A percentile compares a stretch with the other conserved stretches of the same genome.
Conservation (phyloP, 192 early-diverging fungal species). For the Coemansia sp. region DNA sequence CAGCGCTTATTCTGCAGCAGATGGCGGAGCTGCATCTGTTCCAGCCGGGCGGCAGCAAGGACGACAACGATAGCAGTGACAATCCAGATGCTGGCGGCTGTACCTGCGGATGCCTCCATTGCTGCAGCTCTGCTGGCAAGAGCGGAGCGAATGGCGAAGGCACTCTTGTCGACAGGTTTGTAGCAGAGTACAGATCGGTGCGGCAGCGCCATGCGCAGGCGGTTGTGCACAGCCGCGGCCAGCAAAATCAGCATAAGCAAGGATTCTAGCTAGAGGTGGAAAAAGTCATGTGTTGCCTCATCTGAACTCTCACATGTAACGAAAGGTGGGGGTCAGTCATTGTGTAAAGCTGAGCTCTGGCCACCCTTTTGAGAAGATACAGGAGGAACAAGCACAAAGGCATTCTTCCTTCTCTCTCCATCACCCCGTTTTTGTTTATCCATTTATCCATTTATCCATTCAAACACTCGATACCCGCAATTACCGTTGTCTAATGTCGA, state of each 20-base stretch:
- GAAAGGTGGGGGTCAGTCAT: no score
- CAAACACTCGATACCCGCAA: no score
- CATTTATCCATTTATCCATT: no score
- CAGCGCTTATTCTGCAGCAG: background rate
- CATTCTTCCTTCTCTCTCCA: no score
- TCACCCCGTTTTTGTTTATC: no score
- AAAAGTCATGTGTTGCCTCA: background rate
- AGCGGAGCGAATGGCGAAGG: background rate
- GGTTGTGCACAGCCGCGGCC: slow-evolving; percentile 9
- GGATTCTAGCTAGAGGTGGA: background rate
- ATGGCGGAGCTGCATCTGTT: slow-evolving; percentile 29
- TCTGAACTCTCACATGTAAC: background rate
- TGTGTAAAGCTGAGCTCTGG: no score
- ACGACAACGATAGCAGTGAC: background rate
- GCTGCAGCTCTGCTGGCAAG: background rate
- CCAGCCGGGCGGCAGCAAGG: background rate
- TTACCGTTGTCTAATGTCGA: no score
- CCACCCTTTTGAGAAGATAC: no score
- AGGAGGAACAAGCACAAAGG: no score
- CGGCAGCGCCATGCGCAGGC: slow-evolving; percentile 16
- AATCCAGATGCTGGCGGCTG: background rate
- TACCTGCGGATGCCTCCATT: background rate
- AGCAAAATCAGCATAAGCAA: slow-evolving; percentile 1
- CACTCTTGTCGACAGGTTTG: slow-evolving; percentile 1
- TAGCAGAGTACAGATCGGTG: slow-evolving; percentile 33